phyloP scores from a whole-genome alignment of 495 filamentous ascomycete species.

The Glonium stellatum region DNA sequence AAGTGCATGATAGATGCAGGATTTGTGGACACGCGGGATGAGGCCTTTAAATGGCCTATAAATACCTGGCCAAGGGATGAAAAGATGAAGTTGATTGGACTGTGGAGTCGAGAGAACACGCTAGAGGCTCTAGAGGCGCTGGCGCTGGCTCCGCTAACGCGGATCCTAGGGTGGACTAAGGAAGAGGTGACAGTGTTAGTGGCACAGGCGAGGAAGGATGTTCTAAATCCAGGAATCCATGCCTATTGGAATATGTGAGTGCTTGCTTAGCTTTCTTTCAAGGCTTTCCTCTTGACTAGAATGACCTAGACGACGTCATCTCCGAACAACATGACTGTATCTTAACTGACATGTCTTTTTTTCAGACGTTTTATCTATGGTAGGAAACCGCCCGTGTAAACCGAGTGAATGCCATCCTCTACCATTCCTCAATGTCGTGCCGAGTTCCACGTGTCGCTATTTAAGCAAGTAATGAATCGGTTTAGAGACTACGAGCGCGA shows the following conservation, averaged over 20 bases:
- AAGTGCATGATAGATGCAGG: slow-evolving; percentile 18
- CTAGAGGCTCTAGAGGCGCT: slow-evolving; percentile 15
- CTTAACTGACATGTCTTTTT: too few species aligned
- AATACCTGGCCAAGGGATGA: slow-evolving; percentile 22
- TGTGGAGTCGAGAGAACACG: slow-evolving; percentile 18
- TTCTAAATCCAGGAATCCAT: slow-evolving; percentile 12
- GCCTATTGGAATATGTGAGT: slow-evolving; percentile 24
- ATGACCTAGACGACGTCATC: too few species aligned
- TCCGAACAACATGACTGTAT: too few species aligned
- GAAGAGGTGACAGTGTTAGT: slow-evolving; percentile 23
- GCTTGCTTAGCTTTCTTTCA: background rate
- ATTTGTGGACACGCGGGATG: slow-evolving; percentile 18
- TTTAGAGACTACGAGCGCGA: background rate
- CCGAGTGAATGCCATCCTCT: too few species aligned
- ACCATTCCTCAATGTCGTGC: too few species aligned
- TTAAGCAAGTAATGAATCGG: too few species aligned
- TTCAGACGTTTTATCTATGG: too few species aligned
- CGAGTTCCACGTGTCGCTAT: too few species aligned
- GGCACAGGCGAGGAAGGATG: slow-evolving; percentile 9
- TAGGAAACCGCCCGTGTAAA: too few species aligned
- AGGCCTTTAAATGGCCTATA: slow-evolving; percentile 17
- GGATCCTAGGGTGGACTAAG: slow-evolving; percentile 19
- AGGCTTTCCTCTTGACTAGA: too few species aligned
- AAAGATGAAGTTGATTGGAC: slow-evolving; percentile 21
- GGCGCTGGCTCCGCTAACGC: slow-evolving; percentile 13